These are phyloP conservation scores for Vitis hybrid DNA, from an alignment of 177 flowering plant species.

Conservation along the genomic window DNA sequence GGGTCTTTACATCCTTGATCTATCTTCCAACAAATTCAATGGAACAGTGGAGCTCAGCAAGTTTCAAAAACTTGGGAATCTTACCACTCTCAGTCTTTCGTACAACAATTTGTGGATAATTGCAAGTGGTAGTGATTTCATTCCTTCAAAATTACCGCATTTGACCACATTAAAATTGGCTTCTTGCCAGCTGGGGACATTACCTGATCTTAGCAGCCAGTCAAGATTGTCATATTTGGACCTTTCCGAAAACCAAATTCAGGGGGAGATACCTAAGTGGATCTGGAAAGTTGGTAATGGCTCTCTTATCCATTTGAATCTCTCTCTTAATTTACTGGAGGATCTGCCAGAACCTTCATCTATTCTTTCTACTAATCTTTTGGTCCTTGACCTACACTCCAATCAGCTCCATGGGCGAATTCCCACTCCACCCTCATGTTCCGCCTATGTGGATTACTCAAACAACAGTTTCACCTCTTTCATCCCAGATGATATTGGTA, in stretches of 20 bases:
- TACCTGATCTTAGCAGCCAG: constrained; percentile 46
- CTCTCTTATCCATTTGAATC: too few relatives aligned
- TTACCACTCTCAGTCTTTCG: too few relatives aligned
- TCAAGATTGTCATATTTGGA: constrained; percentile 31
- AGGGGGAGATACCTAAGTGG: too few relatives aligned
- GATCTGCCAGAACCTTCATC: too few relatives aligned
- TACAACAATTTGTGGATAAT: constrained; percentile 20
- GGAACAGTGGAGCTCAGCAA: constrained; percentile 27
- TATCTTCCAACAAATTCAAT: constrained; percentile 54
- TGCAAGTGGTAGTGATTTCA: not conserved
- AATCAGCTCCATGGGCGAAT: constrained; percentile 54
- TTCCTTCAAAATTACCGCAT: not conserved
- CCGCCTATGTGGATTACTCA: constrained; percentile 52
- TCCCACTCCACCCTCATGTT: constrained; percentile 27
- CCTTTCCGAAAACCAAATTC: constrained; percentile 53
- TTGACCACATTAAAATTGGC: too few relatives aligned
- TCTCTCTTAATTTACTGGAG: too few relatives aligned
- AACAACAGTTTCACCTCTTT: constrained; percentile 41
- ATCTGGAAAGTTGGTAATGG: too few relatives aligned
- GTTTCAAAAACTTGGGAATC: too few relatives aligned
- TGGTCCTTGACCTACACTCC: not conserved
- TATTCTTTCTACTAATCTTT: too few relatives aligned
- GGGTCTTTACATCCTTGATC: constrained; percentile 29
- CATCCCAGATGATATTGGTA: constrained; percentile 33
- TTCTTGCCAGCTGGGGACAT: constrained; percentile 41